Percentiles rank a stretch among this genome's conserved stretches.
Conservation (phyloP, 441 rosid species). For the Pelargonium cotyledonis region DNA sequence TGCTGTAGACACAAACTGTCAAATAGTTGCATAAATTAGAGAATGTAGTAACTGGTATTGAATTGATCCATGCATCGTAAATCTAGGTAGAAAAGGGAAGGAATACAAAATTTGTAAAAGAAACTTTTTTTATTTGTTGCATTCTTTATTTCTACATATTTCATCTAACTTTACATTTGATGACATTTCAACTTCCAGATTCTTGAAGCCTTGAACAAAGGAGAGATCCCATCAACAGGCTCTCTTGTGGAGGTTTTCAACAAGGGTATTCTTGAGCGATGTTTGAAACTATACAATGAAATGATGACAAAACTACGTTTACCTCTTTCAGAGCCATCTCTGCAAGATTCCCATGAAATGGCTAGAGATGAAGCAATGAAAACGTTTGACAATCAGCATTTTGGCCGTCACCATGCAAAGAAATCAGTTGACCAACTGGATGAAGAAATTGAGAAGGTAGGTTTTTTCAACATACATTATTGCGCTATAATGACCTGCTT, state of each 20-base stretch:
- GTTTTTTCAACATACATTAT: not conserved
- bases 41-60: not conserved
- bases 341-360: conserved; percentile 59
- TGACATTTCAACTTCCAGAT: conserved; percentile 48
- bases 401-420: conserved; percentile 91
- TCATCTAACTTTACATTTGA: conserved; percentile 10
- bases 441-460: conserved; percentile 76
- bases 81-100: not conserved
- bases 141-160: conserved; percentile 1
- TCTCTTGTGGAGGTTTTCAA: conserved; percentile 96
- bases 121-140: not conserved
- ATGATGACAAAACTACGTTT: conserved; percentile 51
- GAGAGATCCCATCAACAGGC: conserved; percentile 98
- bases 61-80: not conserved
- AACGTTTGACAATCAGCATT: conserved; percentile 80
- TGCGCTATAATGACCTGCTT: not conserved
- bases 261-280: conserved; percentile 78
- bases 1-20: not conserved
- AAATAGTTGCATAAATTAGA: conserved; percentile 4
- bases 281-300: conserved; percentile 71
- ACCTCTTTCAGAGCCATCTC: conserved; percentile 59
- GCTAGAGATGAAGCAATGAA: conserved; percentile 51
- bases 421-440: conserved; percentile 67
- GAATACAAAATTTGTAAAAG: not conserved
- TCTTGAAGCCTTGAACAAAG: conserved; percentile 93